phyloP scores from a whole-genome alignment of 2,329 filamentous ascomycete species.

The Cladobotryum protrusum region DNA sequence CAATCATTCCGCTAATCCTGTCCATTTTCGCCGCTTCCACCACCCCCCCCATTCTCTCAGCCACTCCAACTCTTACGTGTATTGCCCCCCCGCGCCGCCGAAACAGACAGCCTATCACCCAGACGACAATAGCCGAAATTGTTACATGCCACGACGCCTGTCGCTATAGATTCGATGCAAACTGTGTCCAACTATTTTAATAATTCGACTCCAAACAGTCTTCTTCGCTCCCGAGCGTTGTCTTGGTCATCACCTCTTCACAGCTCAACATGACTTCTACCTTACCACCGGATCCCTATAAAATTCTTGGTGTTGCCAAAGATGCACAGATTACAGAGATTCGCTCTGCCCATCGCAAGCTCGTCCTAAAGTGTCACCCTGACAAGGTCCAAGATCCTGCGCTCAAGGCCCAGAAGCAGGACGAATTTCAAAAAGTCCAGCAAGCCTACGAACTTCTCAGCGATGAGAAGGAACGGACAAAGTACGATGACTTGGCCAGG shows the following conservation, averaged over 20 bases:
- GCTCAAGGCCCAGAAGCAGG: constrained; percentile 70
- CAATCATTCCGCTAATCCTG: constrained; percentile 2
- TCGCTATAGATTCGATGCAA: constrained; percentile 10
- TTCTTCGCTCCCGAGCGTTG: constrained; percentile 5
- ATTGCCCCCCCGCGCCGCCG: background rate
- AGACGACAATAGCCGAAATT: background rate
- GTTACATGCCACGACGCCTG: background rate
- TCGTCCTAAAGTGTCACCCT: constrained; percentile 82
- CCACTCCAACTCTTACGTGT: background rate
- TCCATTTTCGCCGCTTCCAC: background rate
- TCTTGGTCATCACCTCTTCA: background rate
- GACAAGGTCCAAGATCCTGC: constrained; percentile 80
- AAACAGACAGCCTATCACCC: background rate
- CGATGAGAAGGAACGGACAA: constrained; percentile 63
- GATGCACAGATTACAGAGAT: constrained; percentile 67
- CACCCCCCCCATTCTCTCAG: background rate
- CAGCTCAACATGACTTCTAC: constrained; percentile 38
- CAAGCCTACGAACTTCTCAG: constrained; percentile 87
- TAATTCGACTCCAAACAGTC: constrained; percentile 5
- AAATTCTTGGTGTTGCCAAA: constrained; percentile 64
- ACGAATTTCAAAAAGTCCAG: constrained; percentile 88
- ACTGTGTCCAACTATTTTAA: background rate
- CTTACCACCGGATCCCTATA: constrained; percentile 69
- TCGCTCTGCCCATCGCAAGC: constrained; percentile 74
- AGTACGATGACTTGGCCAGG: constrained; percentile 72